A percentile compares a stretch with the other conserved stretches of the same genome.
Evolutionary conservation across 2,329 filamentous ascomycete species (phyloP).

Genomic region (Pseudogymnoascus sp.): DNA sequence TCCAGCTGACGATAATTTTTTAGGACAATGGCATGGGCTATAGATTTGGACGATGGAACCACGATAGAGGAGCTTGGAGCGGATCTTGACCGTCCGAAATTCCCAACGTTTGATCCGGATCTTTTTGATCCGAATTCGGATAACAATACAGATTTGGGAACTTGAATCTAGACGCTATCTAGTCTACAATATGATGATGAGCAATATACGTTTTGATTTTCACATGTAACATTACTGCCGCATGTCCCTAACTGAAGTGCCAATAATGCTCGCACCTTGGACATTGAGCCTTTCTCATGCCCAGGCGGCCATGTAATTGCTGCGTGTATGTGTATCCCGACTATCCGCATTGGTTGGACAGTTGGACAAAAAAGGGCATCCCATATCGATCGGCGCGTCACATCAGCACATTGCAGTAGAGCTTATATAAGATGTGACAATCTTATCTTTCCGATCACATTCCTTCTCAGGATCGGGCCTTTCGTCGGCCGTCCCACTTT

Average conservation of each 20-base stretch:
- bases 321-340: background rate
- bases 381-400: background rate
- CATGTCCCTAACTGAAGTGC: background rate
- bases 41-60: conserved; percentile 11
- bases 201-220: background rate
- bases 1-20: background rate
- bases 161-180: background rate
- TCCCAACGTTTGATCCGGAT: background rate
- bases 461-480: background rate
- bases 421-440: background rate
- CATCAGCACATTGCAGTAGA: background rate
- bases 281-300: background rate
- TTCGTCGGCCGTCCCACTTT: background rate
- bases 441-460: background rate
- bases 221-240: background rate
- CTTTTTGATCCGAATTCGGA: background rate
- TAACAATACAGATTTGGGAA: background rate
- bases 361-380: background rate
- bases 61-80: conserved; percentile 9
- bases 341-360: background rate
- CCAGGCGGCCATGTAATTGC: background rate
- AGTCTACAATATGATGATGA: background rate
- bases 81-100: conserved; percentile 5
- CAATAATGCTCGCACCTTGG: background rate
- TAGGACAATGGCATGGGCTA: conserved; percentile 8